These are phyloP conservation scores for Euclidium syriacum DNA, from an alignment of 345 rosid genomes.

Conservation along the genomic window DNA sequence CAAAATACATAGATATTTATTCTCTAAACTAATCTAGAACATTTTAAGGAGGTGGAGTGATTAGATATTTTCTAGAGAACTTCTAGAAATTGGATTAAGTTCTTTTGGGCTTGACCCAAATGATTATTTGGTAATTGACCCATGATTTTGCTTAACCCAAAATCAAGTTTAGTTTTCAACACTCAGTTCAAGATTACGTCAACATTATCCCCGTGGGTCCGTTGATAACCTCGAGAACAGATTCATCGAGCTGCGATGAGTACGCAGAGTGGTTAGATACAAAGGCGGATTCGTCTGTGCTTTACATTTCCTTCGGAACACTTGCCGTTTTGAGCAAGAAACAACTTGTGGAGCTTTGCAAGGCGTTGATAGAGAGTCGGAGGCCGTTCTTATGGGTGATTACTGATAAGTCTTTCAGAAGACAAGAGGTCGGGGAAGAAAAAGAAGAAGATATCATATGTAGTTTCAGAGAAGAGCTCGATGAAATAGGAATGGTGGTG, in stretches of 20 bases:
- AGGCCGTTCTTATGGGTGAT: conserved; percentile 57
- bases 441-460: conserved; percentile 19
- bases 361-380: conserved; percentile 27
- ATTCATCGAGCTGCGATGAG: conserved; percentile 2
- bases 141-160: no score
- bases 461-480: conserved; percentile 40
- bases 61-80: no score
- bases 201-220: conserved; percentile 48
- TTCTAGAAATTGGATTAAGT: no score
- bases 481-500: conserved; percentile 50
- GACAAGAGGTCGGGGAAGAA: conserved; percentile 17
- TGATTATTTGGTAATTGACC: no score
- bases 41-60: no score
- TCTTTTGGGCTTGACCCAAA: no score
- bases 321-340: conserved; percentile 29
- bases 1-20: no score
- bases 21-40: no score
- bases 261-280: conserved; percentile 42
- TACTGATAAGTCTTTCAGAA: conserved; percentile 24
- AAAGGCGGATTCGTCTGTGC: conserved; percentile 39
- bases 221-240: conserved; percentile 36
- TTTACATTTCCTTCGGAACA: conserved; percentile 62
- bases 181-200: conserved; percentile 13
- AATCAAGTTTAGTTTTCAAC: no score
- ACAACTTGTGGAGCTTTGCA: conserved; percentile 45